phyloP scores from a whole-genome alignment of 306 rosid species.

The Trifolium dubium region DNA sequence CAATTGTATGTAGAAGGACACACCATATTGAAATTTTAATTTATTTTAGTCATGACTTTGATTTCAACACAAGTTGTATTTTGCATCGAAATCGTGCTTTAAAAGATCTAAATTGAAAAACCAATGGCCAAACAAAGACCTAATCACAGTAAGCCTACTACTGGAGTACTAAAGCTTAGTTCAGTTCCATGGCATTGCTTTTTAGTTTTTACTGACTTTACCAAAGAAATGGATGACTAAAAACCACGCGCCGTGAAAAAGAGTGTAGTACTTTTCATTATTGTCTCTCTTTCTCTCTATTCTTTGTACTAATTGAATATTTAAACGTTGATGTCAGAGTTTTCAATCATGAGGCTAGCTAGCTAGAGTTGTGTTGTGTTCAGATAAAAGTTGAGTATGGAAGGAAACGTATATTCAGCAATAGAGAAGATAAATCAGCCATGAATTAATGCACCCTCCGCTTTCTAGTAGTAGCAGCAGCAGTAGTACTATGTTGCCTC shows the following conservation, averaged over 20 bases:
- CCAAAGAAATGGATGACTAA: background rate
- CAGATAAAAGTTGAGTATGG: background rate
- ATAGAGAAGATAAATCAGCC: background rate
- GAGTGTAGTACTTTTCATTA: background rate
- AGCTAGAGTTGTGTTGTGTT: background rate
- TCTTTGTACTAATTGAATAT: background rate
- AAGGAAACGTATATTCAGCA: background rate
- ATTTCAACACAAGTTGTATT: no score
- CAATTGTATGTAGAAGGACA: no score
- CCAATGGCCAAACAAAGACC: no score
- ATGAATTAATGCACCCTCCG: background rate
- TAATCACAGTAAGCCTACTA: no score
- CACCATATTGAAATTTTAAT: no score
- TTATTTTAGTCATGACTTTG: no score
- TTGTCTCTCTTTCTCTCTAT: background rate
- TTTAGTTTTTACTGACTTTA: background rate
- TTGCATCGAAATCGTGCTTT: no score
- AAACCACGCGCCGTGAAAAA: background rate
- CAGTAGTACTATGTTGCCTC: background rate
- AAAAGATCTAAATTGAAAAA: no score
- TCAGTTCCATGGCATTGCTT: no score
- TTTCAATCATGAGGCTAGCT: constrained; percentile 1
- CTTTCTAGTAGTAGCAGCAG: background rate
- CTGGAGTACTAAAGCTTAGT: no score
- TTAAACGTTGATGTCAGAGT: background rate